Conservation (phyloP, 306 rosid genomes). For the Lathyrus aphaca region DNA sequence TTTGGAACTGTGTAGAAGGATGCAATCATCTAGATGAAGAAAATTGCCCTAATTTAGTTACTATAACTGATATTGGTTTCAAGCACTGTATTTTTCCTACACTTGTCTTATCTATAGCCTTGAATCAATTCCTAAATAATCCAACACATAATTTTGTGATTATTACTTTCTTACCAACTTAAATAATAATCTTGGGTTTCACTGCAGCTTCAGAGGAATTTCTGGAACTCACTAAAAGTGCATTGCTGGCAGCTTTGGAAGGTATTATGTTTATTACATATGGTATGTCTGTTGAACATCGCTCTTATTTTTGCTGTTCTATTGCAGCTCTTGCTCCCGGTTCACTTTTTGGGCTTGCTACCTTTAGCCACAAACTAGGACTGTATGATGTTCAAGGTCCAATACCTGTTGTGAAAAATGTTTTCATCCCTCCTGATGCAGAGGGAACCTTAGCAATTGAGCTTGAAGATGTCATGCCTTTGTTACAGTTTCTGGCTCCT, state of each 20-base stretch:
- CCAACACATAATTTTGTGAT: neutral
- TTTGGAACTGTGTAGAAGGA: constrained; percentile 29
- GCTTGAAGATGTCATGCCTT: constrained; percentile 98
- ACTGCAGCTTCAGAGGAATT: constrained; percentile 96
- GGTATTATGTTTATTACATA: constrained; percentile 53
- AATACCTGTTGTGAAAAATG: constrained; percentile 83
- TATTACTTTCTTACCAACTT: constrained; percentile 18
- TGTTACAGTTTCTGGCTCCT: constrained; percentile 94
- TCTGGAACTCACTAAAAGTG: constrained; percentile 91
- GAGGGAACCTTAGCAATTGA: constrained; percentile 75
- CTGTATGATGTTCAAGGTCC: constrained; percentile 96
- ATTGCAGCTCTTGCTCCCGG: constrained; percentile 89
- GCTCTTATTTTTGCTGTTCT: constrained; percentile 30
- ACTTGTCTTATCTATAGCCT: constrained; percentile 5
- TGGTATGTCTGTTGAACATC: constrained; percentile 29
- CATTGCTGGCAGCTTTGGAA: constrained; percentile 93
- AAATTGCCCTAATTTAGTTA: constrained; percentile 6
- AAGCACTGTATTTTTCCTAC: neutral
- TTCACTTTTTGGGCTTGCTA: constrained; percentile 96
- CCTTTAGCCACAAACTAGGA: constrained; percentile 96
- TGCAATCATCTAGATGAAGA: constrained; percentile 32
- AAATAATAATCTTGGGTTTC: constrained; percentile 35
- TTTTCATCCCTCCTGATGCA: constrained; percentile 80
- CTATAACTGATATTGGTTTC: neutral
- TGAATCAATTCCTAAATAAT: constrained; percentile 25